Evolutionary conservation across 1,284 basidiomycete species (phyloP).

Genomic region (Ceratobasidium sp.): DNA sequence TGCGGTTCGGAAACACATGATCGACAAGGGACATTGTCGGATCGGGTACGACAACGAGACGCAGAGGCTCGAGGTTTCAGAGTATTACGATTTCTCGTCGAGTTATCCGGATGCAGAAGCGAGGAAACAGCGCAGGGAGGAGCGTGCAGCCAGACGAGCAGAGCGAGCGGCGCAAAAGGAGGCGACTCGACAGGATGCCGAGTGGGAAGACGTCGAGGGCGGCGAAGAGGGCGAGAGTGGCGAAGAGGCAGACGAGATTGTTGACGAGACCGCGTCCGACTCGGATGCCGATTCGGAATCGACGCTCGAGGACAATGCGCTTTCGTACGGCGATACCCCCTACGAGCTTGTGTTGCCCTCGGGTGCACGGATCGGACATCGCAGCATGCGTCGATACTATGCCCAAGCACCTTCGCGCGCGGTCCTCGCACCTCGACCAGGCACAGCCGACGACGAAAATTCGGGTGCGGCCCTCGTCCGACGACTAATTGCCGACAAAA

Average conservation of each 20-base stretch:
- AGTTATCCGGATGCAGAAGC: conserved; percentile 72
- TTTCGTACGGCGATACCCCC: conserved; percentile 76
- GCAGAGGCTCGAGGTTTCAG: conserved; percentile 87
- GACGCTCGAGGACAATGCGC: conserved; percentile 54
- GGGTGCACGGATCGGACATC: conserved; percentile 90
- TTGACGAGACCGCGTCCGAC: conserved; percentile 48
- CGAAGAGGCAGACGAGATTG: conserved; percentile 43
- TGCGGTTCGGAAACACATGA: conserved; percentile 92
- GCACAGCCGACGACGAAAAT: conserved; percentile 58
- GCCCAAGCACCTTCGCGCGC: conserved; percentile 62
- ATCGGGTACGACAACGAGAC: conserved; percentile 85
- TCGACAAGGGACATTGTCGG: conserved; percentile 95
- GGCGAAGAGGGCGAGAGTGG: conserved; percentile 44
- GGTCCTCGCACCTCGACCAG: conserved; percentile 47
- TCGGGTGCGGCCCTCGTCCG: conserved; percentile 77
- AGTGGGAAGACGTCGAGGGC: conserved; percentile 64
- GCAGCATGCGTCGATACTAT: conserved; percentile 87
- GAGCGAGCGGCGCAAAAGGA: conserved; percentile 49
- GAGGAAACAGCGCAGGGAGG: conserved; percentile 50
- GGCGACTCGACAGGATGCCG: conserved; percentile 54
- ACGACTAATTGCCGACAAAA: conserved; percentile 77
- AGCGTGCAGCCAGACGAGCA: conserved; percentile 46
- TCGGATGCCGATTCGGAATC: conserved; percentile 53
- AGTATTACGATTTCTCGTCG: conserved; percentile 90
- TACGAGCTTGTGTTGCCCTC: conserved; percentile 96